A percentile compares a stretch with the other conserved stretches of the same genome.
Evolutionary conservation across 495 filamentous ascomycete species (phyloP).

Genomic region (Hyphodiscus hymeniophilus): DNA sequence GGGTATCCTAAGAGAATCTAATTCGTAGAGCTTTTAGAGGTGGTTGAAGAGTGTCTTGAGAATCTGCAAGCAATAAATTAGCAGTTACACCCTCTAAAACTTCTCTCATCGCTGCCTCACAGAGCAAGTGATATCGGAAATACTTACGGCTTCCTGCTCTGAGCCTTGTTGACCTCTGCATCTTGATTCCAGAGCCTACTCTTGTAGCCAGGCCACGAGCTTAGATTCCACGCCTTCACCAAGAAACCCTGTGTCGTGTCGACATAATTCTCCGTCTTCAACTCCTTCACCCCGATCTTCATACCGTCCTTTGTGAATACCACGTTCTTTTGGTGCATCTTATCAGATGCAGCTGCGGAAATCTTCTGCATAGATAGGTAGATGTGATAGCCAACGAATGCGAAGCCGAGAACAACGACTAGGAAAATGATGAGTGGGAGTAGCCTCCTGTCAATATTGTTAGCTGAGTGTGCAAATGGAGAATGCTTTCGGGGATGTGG

Average conservation of each 20-base stretch:
- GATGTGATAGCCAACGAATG: conserved; percentile 62
- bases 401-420: conserved; percentile 50
- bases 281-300: conserved; percentile 70
- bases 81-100: not conserved
- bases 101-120: conserved; percentile 5
- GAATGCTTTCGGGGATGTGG: not conserved
- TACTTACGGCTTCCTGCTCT: conserved; percentile 31
- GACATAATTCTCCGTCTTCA: conserved; percentile 68
- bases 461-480: not conserved
- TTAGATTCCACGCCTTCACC: conserved; percentile 74
- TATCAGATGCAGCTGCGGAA: conserved; percentile 54
- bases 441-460: conserved; percentile 39
- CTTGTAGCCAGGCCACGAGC: conserved; percentile 44
- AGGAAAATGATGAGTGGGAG: conserved; percentile 70
- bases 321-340: conserved; percentile 78
- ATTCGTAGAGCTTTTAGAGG: no score
- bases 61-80: conserved; percentile 1
- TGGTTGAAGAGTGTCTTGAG: conserved; percentile 3
- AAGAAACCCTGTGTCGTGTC: conserved; percentile 76
- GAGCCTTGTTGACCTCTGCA: conserved; percentile 21
- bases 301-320: conserved; percentile 76
- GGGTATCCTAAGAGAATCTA: no score
- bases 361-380: conserved; percentile 66
- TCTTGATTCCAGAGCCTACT: conserved; percentile 36
- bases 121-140: not conserved